Conservation (phyloP, 208 protist species). For the Wallacemonas sp. region DNA sequence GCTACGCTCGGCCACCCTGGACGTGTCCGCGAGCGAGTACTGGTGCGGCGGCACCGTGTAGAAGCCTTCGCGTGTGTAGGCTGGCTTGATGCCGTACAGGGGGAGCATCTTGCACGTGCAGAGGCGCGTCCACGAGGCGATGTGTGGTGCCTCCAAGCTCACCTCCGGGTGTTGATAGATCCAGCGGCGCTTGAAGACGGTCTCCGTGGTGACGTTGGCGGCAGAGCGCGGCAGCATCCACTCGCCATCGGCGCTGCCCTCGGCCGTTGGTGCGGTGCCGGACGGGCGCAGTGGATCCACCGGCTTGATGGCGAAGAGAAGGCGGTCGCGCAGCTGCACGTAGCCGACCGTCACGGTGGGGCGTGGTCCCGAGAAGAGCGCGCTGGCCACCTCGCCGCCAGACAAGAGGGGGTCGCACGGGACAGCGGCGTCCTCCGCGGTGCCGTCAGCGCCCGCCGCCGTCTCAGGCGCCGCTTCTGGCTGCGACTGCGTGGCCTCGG, state of each 20-base stretch:
- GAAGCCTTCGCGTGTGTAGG: constrained; percentile 79
- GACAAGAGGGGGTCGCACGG: not conserved
- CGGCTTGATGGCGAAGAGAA: constrained; percentile 78
- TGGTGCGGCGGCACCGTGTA: constrained; percentile 73
- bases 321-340: constrained; percentile 71
- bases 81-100: constrained; percentile 71
- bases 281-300: constrained; percentile 48
- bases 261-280: not conserved
- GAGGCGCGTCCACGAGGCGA: constrained; percentile 61
- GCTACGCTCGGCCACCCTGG: constrained; percentile 23
- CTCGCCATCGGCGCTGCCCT: not conserved
- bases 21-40: constrained; percentile 55
- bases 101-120: constrained; percentile 75
- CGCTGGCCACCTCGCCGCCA: not conserved
- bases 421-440: not conserved
- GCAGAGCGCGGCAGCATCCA: constrained; percentile 33
- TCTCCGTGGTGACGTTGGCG: constrained; percentile 60
- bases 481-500: not conserved
- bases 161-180: constrained; percentile 66
- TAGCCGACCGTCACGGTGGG: constrained; percentile 41
- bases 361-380: not conserved
- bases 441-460: not conserved
- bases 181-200: constrained; percentile 76
- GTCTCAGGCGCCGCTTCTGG: not conserved
- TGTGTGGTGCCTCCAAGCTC: constrained; percentile 26